A percentile compares a stretch with the other conserved stretches of the same genome.
Conservation (phyloP, 768 basidiomycete species). For the Royoungia palumana region DNA sequence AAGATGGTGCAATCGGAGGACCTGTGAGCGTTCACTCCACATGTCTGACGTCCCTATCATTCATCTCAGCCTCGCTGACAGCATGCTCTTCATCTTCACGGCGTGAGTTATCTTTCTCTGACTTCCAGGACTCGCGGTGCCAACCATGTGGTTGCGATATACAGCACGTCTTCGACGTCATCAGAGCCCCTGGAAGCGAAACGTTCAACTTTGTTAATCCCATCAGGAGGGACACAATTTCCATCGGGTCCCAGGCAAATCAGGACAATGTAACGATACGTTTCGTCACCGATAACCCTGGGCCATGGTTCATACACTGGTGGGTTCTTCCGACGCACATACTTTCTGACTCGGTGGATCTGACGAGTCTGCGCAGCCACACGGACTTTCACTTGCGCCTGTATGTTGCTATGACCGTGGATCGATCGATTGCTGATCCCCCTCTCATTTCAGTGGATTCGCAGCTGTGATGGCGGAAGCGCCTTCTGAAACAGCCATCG, state of each 20-base stretch:
- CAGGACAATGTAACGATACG: slow-evolving; percentile 48
- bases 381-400: slow-evolving; percentile 19
- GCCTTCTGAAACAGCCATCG: slow-evolving; percentile 4
- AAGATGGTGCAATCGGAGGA: slow-evolving; percentile 30
- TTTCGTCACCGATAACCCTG: slow-evolving; percentile 64
- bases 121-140: not conserved
- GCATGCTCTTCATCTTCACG: slow-evolving; percentile 24
- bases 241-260: slow-evolving; percentile 27
- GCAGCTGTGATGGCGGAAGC: slow-evolving; percentile 21
- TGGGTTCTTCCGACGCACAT: not conserved
- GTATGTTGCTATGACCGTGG: slow-evolving; percentile 9
- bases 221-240: slow-evolving; percentile 49
- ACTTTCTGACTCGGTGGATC: not conserved
- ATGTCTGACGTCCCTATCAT: not conserved
- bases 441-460: slow-evolving; percentile 14
- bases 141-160: not conserved
- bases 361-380: slow-evolving; percentile 12
- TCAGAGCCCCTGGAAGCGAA: slow-evolving; percentile 39
- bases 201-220: slow-evolving; percentile 48
- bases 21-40: slow-evolving; percentile 16
- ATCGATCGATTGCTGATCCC: not conserved
- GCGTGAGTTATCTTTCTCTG: slow-evolving; percentile 7
- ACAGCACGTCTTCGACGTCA: slow-evolving; percentile 41
- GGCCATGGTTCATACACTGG: slow-evolving; percentile 25
- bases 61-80: not conserved